Base-by-base conservation (phyloP, 495 filamentous ascomycete species). In the Bathelium albidoporum region DNA sequence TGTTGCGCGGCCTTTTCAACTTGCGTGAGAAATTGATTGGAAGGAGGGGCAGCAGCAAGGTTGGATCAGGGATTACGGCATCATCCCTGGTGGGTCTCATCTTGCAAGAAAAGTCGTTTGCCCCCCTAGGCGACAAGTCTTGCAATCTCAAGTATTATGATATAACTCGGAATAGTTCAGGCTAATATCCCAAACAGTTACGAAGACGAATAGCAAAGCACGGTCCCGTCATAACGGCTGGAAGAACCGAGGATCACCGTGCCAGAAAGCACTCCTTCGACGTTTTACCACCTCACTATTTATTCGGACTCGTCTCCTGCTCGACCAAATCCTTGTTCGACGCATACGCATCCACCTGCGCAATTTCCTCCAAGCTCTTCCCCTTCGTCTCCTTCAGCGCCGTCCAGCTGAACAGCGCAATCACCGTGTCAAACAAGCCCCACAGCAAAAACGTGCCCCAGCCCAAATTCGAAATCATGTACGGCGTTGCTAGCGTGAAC, bases 401-500 rank as follows among this genome's bases (percentile, higher is more conserved):
- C 29, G 64, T 64, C 67, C 67, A 69, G 16, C 32, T 49, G 36
- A 65, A 69, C 1, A 39, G 32, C 32, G 67, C 67, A 41, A 69
- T 69, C 22, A 59, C 62, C 32, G 64, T 39, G 32, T 69, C 64
- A 44, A 69, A 69, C 10, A 69, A 1, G 49, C 76, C 75, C 58
- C 73, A 77, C 29, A 77, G 70, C 22, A 77, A 69, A 62, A 75
- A 78, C 0, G 76, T 77, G 29, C 74, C 75, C 58, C 73, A 77
- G 2, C 64, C 70, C 34, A 77, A 73, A 24, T 71, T 63, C 12
- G 59, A 61, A 66, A 89, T 74, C 85, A 59, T 67, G 31, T 68
- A 69, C 14, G 69, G 61, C 26, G 66, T 66, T 14, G 60, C 59
- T 1, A 61, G 55, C 11, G 85, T 81, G 34, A 89, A 84, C 53